phyloP scores from a whole-genome alignment of 768 basidiomycete genomes.

The Psilocybe sp. region DNA sequence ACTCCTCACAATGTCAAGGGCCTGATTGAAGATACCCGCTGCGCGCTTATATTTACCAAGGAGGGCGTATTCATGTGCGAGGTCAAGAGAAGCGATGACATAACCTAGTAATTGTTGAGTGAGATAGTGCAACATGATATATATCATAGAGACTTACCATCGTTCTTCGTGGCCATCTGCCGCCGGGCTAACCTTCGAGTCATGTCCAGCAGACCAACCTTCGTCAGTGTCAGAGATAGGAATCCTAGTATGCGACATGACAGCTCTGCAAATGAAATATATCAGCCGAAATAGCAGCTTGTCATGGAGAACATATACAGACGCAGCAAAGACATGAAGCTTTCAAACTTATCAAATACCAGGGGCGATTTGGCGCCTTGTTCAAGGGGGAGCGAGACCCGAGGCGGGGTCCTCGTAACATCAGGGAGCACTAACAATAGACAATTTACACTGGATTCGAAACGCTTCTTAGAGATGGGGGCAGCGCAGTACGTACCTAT shows the following conservation, averaged over 20 bases:
- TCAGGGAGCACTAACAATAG: constrained; percentile 25
- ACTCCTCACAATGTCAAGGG: constrained; percentile 42
- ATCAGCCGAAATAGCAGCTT: no score
- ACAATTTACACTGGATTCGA: neutral
- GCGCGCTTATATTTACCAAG: constrained; percentile 77
- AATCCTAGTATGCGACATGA: constrained; percentile 63
- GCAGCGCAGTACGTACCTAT: constrained; percentile 26
- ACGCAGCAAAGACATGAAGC: constrained; percentile 54
- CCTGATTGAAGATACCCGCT: constrained; percentile 57
- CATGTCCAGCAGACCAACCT: constrained; percentile 65
- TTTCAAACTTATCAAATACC: constrained; percentile 38
- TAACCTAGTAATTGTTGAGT: constrained; percentile 43
- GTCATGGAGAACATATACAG: constrained; percentile 25
- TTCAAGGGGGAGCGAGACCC: constrained; percentile 16
- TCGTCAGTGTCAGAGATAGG: constrained; percentile 61
- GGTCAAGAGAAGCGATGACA: constrained; percentile 58
- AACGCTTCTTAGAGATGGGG: neutral
- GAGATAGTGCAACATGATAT: neutral
- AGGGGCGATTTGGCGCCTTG: constrained; percentile 10
- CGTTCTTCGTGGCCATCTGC: constrained; percentile 34
- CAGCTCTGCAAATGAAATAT: constrained; percentile 39
- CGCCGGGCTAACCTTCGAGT: constrained; percentile 59
- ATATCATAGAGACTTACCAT: constrained; percentile 36
- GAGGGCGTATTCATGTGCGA: constrained; percentile 77
- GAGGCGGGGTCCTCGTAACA: constrained; percentile 22